Evolutionary conservation across 495 filamentous ascomycete species (phyloP).

Genomic region (Penicillium canescens): DNA sequence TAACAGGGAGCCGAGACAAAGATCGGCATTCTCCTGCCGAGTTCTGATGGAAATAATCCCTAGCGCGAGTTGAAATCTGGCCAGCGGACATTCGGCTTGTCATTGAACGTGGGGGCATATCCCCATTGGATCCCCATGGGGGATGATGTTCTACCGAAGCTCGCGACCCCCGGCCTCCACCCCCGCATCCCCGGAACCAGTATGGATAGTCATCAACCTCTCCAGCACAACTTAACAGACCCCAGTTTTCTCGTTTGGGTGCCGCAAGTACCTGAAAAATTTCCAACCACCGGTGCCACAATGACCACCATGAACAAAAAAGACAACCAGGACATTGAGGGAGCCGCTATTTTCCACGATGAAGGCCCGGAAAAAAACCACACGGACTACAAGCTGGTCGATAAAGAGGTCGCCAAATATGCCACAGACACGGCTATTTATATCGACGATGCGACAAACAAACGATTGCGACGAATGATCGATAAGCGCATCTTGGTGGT

Average conservation of each 20-base stretch:
- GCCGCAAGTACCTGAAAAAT: background rate
- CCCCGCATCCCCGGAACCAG: slow-evolving; percentile 13
- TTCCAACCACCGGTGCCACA: background rate
- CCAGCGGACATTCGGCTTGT: background rate
- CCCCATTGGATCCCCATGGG: slow-evolving; percentile 17
- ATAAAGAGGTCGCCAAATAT: slow-evolving; percentile 64
- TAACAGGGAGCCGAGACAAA: background rate
- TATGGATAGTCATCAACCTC: no score
- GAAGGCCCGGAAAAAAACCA: slow-evolving; percentile 45
- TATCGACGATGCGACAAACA: slow-evolving; percentile 56
- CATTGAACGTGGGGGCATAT: slow-evolving; percentile 8
- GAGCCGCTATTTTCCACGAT: slow-evolving; percentile 4
- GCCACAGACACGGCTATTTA: slow-evolving; percentile 48
- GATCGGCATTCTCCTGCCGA: slow-evolving; percentile 2
- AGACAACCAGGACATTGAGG: slow-evolving; percentile 11
- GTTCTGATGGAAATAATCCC: background rate
- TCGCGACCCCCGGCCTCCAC: background rate
- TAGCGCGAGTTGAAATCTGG: background rate
- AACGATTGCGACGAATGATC: slow-evolving; percentile 50
- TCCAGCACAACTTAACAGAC: background rate
- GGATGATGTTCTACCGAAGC: slow-evolving; percentile 6
- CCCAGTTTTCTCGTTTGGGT: background rate
- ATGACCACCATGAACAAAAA: slow-evolving; percentile 7
- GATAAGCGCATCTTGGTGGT: slow-evolving; percentile 53
- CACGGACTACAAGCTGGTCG: slow-evolving; percentile 53